phyloP scores from a whole-genome alignment of 306 rosid species.

The Cajanus cajan region DNA sequence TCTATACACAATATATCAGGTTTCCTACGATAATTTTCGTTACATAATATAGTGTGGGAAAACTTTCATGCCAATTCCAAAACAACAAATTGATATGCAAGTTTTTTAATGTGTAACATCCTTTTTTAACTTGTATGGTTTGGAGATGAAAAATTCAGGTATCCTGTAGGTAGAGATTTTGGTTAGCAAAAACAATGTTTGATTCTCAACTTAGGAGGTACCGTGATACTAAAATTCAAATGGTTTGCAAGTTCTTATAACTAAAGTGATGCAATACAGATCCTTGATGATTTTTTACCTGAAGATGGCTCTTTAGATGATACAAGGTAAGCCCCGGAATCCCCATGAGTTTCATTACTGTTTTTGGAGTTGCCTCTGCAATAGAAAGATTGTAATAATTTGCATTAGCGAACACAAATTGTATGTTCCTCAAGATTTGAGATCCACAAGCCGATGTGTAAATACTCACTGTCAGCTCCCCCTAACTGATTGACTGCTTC shows the following conservation, averaged over 20 bases:
- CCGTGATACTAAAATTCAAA: neutral
- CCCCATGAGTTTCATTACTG: conserved; percentile 97
- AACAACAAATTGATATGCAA: neutral
- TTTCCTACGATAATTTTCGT: neutral
- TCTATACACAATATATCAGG: no score
- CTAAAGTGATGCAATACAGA: neutral
- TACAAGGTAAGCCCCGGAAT: conserved; percentile 91
- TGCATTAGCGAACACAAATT: conserved; percentile 29
- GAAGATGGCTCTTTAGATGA: conserved; percentile 97
- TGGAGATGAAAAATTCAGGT: neutral
- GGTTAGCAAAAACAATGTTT: neutral
- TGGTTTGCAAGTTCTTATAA: neutral
- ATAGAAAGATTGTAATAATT: conserved; percentile 24
- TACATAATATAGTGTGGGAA: neutral
- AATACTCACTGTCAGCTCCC: conserved; percentile 94
- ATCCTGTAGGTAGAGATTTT: neutral
- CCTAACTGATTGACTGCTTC: conserved; percentile 92
- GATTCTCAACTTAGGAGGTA: neutral
- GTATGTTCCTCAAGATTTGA: neutral
- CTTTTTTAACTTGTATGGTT: neutral
- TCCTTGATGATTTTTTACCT: conserved; percentile 50
- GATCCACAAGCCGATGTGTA: neutral
- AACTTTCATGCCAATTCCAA: neutral
- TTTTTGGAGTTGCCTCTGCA: conserved; percentile 98
- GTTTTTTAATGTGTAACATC: neutral